Evolutionary conservation across 176 grass and related monocot genomes (phyloP).

Genomic region (Otatea glauca): DNA sequence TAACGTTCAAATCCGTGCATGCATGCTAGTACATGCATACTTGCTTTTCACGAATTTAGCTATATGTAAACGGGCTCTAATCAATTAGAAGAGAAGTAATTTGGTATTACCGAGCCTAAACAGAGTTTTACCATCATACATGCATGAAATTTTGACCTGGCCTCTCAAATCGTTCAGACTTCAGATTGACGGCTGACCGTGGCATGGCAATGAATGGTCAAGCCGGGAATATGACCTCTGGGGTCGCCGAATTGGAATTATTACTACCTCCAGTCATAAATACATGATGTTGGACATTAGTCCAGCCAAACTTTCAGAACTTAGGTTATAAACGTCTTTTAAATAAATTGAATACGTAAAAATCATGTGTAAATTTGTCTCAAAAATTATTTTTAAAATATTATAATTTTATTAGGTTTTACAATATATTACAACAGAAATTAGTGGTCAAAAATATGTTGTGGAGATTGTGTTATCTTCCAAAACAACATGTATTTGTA

Average conservation of each 20-base stretch:
- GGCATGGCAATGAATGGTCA: slow-evolving; percentile 6
- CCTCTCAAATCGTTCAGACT: neutral
- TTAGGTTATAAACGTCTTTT: too few species aligned
- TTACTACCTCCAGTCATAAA: neutral
- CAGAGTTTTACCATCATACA: neutral
- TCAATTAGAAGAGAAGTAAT: neutral
- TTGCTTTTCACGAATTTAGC: neutral
- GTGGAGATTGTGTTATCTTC: too few species aligned
- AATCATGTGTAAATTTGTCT: too few species aligned
- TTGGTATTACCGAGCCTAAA: neutral
- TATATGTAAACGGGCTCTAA: neutral
- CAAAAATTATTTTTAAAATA: too few species aligned
- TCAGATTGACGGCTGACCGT: neutral
- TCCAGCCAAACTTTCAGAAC: too few species aligned
- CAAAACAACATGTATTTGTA: too few species aligned
- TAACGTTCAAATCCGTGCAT: slow-evolving; percentile 7
- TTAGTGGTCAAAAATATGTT: too few species aligned
- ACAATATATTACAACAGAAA: too few species aligned
- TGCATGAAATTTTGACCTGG: neutral
- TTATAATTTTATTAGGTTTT: too few species aligned
- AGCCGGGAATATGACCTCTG: neutral
- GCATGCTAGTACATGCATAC: neutral
- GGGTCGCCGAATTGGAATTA: neutral
- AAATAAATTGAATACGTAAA: too few species aligned
- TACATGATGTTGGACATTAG: too few species aligned